Conservation (phyloP, 2,329 filamentous ascomycete species). For the Metarhizium brunneum region DNA sequence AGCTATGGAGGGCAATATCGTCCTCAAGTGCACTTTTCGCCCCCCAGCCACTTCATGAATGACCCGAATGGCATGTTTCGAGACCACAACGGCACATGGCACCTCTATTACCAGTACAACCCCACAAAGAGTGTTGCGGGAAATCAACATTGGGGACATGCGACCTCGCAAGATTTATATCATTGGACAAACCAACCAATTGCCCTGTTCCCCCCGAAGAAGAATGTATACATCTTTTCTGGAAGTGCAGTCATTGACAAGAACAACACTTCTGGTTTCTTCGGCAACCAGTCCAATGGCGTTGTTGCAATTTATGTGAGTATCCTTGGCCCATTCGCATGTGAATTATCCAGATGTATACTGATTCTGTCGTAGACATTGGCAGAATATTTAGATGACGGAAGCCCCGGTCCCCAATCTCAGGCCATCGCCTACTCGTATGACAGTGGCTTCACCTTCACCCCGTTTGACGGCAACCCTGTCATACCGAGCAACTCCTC, state of each 20-base stretch:
- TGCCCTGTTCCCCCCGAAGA: slow-evolving; percentile 42
- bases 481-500: slow-evolving; percentile 44
- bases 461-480: slow-evolving; percentile 49
- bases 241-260: slow-evolving; percentile 49
- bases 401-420: slow-evolving; percentile 25
- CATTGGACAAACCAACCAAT: slow-evolving; percentile 57
- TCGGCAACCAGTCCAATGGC: slow-evolving; percentile 47
- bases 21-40: slow-evolving; percentile 6
- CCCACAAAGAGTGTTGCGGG: slow-evolving; percentile 35
- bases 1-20: slow-evolving; percentile 12
- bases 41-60: slow-evolving; percentile 6
- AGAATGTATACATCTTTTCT: slow-evolving; percentile 37
- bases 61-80: slow-evolving; percentile 27
- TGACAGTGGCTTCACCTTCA: slow-evolving; percentile 54
- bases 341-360: background rate
- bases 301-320: slow-evolving; percentile 42
- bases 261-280: slow-evolving; percentile 59
- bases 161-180: slow-evolving; percentile 52
- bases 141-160: slow-evolving; percentile 60
- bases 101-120: slow-evolving; percentile 56
- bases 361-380: slow-evolving; percentile 12
- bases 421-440: slow-evolving; percentile 54
- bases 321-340: background rate
- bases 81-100: slow-evolving; percentile 47
- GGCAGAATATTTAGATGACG: slow-evolving; percentile 1